Evolutionary conservation across 2,329 filamentous ascomycete genomes (phyloP).

Genomic region (Ambrosiella beaveri): DNA sequence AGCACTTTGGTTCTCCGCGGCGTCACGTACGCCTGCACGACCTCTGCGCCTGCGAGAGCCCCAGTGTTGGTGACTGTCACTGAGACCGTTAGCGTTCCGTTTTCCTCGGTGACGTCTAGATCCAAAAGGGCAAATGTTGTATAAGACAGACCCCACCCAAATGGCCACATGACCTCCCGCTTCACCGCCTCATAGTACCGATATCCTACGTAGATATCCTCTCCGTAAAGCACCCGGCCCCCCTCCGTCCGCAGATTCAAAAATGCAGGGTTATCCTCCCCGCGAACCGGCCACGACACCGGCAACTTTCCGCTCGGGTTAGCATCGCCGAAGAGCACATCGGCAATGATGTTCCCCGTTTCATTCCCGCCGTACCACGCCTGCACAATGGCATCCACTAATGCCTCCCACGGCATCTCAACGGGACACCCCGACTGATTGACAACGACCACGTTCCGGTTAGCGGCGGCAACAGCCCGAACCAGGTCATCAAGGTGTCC

Average conservation of each 20-base stretch:
- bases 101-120: constrained; percentile 35
- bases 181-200: constrained; percentile 60
- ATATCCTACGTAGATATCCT: constrained; percentile 69
- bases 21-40: constrained; percentile 40
- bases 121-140: constrained; percentile 46
- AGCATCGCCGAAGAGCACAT: constrained; percentile 55
- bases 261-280: constrained; percentile 53
- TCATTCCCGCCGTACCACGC: constrained; percentile 84
- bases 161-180: constrained; percentile 51
- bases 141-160: constrained; percentile 65
- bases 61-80: constrained; percentile 46
- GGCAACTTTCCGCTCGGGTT: constrained; percentile 64
- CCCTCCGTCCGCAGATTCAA: constrained; percentile 58
- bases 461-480: constrained; percentile 43
- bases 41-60: constrained; percentile 31
- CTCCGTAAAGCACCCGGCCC: constrained; percentile 56
- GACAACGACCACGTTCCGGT: constrained; percentile 54
- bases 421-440: constrained; percentile 64
- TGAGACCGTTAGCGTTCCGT: constrained; percentile 39
- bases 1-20: constrained; percentile 35
- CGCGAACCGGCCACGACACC: constrained; percentile 51
- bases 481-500: constrained; percentile 55
- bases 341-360: constrained; percentile 63
- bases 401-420: constrained; percentile 49
- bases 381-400: constrained; percentile 41